phyloP scores from a whole-genome alignment of 306 rosid genomes.

The Cucurbita maxima region DNA sequence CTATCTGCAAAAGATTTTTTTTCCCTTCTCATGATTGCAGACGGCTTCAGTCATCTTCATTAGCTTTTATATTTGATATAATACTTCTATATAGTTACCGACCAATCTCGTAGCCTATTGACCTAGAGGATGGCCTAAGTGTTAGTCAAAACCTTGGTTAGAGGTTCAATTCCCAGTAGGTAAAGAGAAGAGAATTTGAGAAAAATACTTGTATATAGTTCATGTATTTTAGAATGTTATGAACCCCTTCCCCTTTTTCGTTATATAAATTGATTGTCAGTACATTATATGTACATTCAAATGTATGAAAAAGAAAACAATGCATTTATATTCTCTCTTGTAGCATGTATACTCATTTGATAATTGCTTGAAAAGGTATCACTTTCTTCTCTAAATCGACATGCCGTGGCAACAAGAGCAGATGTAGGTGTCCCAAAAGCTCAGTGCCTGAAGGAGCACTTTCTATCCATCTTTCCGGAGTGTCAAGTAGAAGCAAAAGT shows the following conservation, averaged over 20 bases:
- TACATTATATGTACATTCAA: not conserved
- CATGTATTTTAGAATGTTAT: not conserved
- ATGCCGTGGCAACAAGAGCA: constrained; percentile 96
- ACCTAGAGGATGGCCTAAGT: not conserved
- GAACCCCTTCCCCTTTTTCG: too few species aligned
- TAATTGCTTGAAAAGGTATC: constrained; percentile 71
- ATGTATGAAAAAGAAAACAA: not conserved
- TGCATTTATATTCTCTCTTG: not conserved
- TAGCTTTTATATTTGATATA: not conserved
- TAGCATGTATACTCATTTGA: constrained; percentile 21
- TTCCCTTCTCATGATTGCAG: not conserved
- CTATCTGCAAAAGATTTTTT: not conserved
- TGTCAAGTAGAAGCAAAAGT: constrained; percentile 80
- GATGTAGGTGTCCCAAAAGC: constrained; percentile 95
- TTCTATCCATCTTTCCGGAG: constrained; percentile 76
- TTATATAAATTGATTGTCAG: not conserved
- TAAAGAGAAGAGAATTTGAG: not conserved
- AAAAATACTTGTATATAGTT: not conserved
- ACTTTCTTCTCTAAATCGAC: constrained; percentile 94
- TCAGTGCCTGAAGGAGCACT: constrained; percentile 86
- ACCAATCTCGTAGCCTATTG: not conserved
- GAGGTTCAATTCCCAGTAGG: not conserved
- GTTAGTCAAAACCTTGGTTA: not conserved
- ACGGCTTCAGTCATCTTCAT: not conserved
- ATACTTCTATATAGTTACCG: not conserved